Base-by-base conservation (phyloP, 768 basidiomycete species). In the Rhizopogon roseolus region DNA sequence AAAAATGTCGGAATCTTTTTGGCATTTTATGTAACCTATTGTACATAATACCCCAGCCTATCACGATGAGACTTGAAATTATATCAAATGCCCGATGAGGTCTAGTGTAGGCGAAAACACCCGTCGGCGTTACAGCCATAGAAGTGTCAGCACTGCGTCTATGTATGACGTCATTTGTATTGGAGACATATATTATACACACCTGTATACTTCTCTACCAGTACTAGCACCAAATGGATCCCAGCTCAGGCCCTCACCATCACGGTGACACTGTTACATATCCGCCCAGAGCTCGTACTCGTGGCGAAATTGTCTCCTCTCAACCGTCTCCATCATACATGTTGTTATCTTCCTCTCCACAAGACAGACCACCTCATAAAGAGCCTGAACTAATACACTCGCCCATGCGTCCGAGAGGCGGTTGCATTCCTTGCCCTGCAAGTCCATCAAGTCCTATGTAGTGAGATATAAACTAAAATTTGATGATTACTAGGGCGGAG, bases 341-440 rank as follows among this genome's bases (percentile, higher is more conserved):
- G 58, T 58, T 36, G 34, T 44, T 48, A 41, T 25, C 53, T 41
- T 25, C 40, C 25, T 50, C 42, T 45, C 36, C 9, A 25, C 44
- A 28, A 16, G 5, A 49, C 22, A 37, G 14, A 28, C 22, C 5
- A 16, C 25, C 1, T 10, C 37, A 42, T 16, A 38, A 19, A 14
- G 29, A 39, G 11, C 22, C 22, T 22, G 50, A 59, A 41, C 52
- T 38, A 39, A 19, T 50, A 27, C 49, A 58, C 5, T 43, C 58
- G 17, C 64, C 64, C 6, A 29, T 52, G 50, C 53, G 69, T n/a
- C 48, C 67, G 19, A 46, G 69, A 52, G 69, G 69, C 1, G 69
- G 69, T 2, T 70, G 69, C 41, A 60, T 70, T 39, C 69, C 69
- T 14, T 70, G 69, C 50, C 69, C 67, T 41, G 69, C 68, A 51